Evolutionary conservation across 805 yeast species (phyloP).

Genomic region (Pichia insulana): DNA sequence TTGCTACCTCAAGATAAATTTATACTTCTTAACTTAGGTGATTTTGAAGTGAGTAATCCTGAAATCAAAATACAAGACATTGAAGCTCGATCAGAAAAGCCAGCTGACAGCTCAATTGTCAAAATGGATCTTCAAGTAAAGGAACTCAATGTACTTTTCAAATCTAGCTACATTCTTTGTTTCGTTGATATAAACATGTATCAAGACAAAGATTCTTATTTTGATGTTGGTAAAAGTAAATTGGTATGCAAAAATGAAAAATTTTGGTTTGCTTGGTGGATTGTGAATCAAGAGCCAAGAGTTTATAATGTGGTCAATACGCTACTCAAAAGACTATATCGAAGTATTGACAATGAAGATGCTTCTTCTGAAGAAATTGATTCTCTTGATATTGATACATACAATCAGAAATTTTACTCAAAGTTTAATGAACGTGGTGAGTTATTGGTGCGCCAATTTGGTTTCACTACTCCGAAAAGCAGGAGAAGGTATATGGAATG

Average conservation of each 20-base stretch:
- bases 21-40: conserved; percentile 43
- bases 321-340: conserved; percentile 38
- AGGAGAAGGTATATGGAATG: conserved; percentile 19
- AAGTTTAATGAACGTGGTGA: conserved; percentile 18
- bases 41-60: conserved; percentile 24
- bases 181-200: conserved; percentile 29
- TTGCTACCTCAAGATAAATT: conserved; percentile 45
- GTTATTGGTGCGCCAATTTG: conserved; percentile 22
- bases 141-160: conserved; percentile 46
- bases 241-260: conserved; percentile 8
- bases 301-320: conserved; percentile 34
- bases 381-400: conserved; percentile 16
- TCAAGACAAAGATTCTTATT: conserved; percentile 9
- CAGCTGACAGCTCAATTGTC: conserved; percentile 1
- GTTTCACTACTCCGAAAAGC: conserved; percentile 23
- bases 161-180: conserved; percentile 40
- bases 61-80: neutral
- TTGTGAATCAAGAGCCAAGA: conserved; percentile 25
- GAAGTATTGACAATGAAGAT: conserved; percentile 29
- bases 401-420: conserved; percentile 24
- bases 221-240: conserved; percentile 3
- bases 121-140: conserved; percentile 34
- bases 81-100: neutral
- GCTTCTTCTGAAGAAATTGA: conserved; percentile 3
- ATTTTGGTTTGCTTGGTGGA: conserved; percentile 27